Percentiles rank a stretch among this genome's conserved stretches.
phyloP scores from a whole-genome alignment of 768 basidiomycete species.

The Kwoniella shandongensis region DNA sequence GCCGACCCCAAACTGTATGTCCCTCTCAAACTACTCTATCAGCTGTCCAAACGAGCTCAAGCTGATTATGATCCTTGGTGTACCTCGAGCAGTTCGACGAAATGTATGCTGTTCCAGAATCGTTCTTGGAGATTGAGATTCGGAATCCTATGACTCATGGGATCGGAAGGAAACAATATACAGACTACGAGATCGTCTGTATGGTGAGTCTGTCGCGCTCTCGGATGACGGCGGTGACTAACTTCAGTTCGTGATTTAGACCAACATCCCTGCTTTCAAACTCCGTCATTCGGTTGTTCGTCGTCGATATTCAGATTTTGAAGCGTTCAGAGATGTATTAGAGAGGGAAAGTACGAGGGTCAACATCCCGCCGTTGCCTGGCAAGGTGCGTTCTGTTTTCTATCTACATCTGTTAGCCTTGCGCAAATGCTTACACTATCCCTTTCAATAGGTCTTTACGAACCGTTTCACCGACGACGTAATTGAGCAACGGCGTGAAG shows the following conservation, averaged over 20 bases:
- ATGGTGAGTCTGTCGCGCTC: conserved; percentile 62
- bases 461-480: conserved; percentile 98
- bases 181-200: conserved; percentile 97
- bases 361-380: conserved; percentile 94
- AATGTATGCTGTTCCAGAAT: conserved; percentile 97
- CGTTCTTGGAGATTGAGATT: conserved; percentile 95
- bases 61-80: neutral
- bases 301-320: conserved; percentile 87
- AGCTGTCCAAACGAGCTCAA: neutral
- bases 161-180: conserved; percentile 98
- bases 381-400: conserved; percentile 61
- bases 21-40: neutral
- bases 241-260: conserved; percentile 58
- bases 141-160: conserved; percentile 96
- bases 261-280: conserved; percentile 98
- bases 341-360: conserved; percentile 96
- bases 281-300: conserved; percentile 87
- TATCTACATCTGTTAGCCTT: neutral
- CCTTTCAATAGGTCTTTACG: conserved; percentile 68
- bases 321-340: conserved; percentile 95
- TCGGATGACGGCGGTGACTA: neutral
- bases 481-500: conserved; percentile 86
- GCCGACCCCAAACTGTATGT: conserved; percentile 50
- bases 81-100: conserved; percentile 65
- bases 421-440: no score